Base-by-base conservation (phyloP, 2,329 filamentous ascomycete species). In the Rhynchosporium agropyri region DNA sequence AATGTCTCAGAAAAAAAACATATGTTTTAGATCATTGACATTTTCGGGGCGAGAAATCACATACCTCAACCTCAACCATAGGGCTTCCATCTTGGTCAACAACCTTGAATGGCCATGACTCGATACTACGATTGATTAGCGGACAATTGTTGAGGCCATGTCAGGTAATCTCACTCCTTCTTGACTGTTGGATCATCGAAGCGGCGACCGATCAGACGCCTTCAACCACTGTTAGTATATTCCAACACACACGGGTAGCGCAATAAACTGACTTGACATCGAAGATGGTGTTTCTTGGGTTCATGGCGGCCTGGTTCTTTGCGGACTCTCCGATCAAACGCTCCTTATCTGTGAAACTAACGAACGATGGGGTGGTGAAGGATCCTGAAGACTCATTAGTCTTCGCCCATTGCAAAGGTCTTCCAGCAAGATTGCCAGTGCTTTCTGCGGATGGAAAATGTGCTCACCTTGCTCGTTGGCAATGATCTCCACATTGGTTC, bases 271-370 rank as follows among this genome's bases (percentile, higher is more conserved):
- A 95, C 92, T 98, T 99, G 87, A 97, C 91, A 82, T 99, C 95
- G 83, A 98, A 99, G 82, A 99, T 86, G 74, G 95, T 99, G 86
- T 98, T 98, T 78, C 81, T 81, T 69, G 95, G 95, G 91, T 99
- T 99, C 92, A 98, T 97, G 76, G 95, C 94, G 77, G 94, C 95
- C 88, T 97, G 93, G 86, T 99, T 99, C 91, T 98, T 99, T 77
- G 95, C 95, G 67, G 95, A 94, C 87, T 98, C 95, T 85, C 95
- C 95, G 77, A 98, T 98, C 83, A 99, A 84, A 81, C 95, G 93
- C 87, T 99, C 95, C 84, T 97, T 92, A 76, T 94, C 89, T 78
- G 92, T 97, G 88, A 99, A 99, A 75, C 92, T 96, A 78, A 99
- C 95, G 85, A 97, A 99, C 63, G 95, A 98, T 72, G 95, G 95